Evolutionary conservation across 768 basidiomycete genomes (phyloP), one percentile per base, ranked within the genome.

Genomic region (Lactarius quietus): DNA sequence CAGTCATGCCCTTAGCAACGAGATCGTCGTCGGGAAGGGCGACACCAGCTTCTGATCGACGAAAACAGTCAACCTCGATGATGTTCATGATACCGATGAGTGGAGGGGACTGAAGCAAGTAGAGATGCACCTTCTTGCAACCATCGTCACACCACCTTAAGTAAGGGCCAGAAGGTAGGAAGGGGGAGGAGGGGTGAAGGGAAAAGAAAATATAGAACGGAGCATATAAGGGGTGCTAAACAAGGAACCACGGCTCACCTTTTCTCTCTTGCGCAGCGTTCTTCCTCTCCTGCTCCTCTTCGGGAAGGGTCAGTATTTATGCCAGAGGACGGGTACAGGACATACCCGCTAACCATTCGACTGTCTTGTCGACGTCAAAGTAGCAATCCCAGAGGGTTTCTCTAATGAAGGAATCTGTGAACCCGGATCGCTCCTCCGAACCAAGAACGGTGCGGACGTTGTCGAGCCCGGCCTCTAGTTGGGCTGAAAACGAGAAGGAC

Each of bases 361-460:
- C 76, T 20, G 90, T 86, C 74, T 87, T 82, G 38, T 93, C 86
- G 18, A 90, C 82, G 72, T 96, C 87, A 70, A 96, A 98, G 75
- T 90, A 91, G 71, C 79, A 85, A 71, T 98, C 86, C 90, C 94
- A 98, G 54, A 98, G 79, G 0, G 83, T 80, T 67, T 93, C 89
- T 72, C 83, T 84, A 73, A 99, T 90, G 58, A 86, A 81, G 38
- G 79, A 75, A 74, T 96, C 92, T 51, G 89, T 81, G 53, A 96
- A 76, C 8, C 86, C 89, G 36, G 87, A 87, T 29, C 80, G 71
- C 18, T 81, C 81, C 72, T 85, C 84, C 59, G 81, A 75, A 7
- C 93, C 94, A 33, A 98, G 76, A 20, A 91, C 74, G 28, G 79
- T 75, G 58, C 87, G 81, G 23, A 96, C 85, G 69, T 84, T 80